Conservation (phyloP, 2,329 filamentous ascomycete species). For the Trichophyton verrucosum region DNA sequence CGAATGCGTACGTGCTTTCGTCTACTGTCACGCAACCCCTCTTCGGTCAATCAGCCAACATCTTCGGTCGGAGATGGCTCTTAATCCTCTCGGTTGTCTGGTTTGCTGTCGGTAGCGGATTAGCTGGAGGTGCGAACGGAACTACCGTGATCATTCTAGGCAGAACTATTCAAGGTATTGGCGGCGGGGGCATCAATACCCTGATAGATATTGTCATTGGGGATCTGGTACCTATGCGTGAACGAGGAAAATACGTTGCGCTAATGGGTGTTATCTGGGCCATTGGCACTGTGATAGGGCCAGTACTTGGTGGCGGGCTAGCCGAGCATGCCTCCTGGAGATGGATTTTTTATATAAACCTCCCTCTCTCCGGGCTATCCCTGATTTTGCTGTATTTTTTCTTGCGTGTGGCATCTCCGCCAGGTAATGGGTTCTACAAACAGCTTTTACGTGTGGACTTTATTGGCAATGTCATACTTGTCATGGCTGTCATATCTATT, state of each 20-base stretch:
- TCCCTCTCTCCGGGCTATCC: constrained; percentile 21
- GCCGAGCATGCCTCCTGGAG: background rate
- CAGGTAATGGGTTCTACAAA: constrained; percentile 21
- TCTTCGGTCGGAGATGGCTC: constrained; percentile 39
- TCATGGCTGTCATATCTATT: constrained; percentile 24
- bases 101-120: constrained; percentile 25
- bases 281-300: background rate
- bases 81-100: constrained; percentile 31
- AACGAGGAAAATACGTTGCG: background rate
- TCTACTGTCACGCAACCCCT: constrained; percentile 34
- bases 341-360: constrained; percentile 27
- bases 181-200: background rate
- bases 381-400: constrained; percentile 23
- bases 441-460: constrained; percentile 24
- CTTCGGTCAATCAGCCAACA: constrained; percentile 39
- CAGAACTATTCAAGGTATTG: background rate
- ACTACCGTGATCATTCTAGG: background rate
- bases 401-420: constrained; percentile 16
- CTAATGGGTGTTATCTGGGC: background rate
- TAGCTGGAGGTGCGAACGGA: background rate
- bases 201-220: background rate
- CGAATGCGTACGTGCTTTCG: background rate
- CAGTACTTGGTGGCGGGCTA: background rate
- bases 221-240: background rate
- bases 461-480: constrained; percentile 25